Evolutionary conservation across 495 filamentous ascomycete species (phyloP), one percentile per base, ranked within the genome.

Genomic region (Aspergillus nidulans): DNA sequence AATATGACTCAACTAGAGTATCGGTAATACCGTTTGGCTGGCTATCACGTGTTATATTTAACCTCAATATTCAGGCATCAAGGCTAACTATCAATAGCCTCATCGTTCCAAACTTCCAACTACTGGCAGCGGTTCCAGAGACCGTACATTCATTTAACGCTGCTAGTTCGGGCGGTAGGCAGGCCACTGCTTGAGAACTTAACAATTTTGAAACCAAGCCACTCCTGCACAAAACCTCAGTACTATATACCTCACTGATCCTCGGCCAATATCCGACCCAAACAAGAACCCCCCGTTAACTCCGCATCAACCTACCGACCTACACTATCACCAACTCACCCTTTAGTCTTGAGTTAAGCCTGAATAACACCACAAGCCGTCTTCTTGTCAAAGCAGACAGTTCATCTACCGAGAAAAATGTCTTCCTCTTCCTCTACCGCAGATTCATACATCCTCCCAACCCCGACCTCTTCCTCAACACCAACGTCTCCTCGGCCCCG

Each of bases 371-470:
- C 9, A 5, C 30, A 34, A 34, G 30, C 30, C 30, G 30, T 2
- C 9, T 2, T 34, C 9, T 12, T 34, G 16, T 12, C 21, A 38
- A 20, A 38, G 2, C 32, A 23, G 4, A 7, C 5, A 16, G 4
- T 12, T 21, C 12, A 34, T 13, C 26, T 32, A 23, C 18, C 18
- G 8, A 16, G 19, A 49, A 49, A n/a, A 24, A 38, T 25, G 30
- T 36, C 47, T 15, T 23, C 47, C 32, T 10, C 20, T 67, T 36
- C 47, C 20, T 23, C 47, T 32, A 34, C 32, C 69, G 67, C 68
- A 46, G 63, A 75, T 57, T 76, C 73, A 44, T 74, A 75, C 64
- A 70, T 74, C 61, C 60, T 74, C 32, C 65, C 75, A 32, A 70
- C 75, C 41, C 45, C 48, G 20, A 63, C 73, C 60, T 39, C 36